Conservation (phyloP, 305 asterid species). For the Solanum hybrid region DNA sequence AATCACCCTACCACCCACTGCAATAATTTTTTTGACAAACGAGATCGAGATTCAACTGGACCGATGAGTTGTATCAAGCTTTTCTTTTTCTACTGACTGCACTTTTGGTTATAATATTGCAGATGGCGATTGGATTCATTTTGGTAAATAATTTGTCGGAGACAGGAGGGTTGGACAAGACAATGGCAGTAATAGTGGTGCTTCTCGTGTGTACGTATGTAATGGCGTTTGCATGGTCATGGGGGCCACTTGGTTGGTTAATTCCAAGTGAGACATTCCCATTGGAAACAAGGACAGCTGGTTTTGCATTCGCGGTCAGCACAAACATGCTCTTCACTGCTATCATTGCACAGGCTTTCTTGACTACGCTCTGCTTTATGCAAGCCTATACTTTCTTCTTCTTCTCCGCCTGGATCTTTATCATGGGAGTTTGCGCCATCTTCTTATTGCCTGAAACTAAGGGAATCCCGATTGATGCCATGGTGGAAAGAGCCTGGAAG, state of each 20-base stretch:
- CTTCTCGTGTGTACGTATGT: constrained; percentile 9
- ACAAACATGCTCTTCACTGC: constrained; percentile 19
- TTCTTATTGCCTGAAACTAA: constrained; percentile 17
- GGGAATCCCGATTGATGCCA: constrained; percentile 13
- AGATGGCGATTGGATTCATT: constrained; percentile 11
- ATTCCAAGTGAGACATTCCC: constrained; percentile 21
- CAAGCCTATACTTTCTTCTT: constrained; percentile 15
- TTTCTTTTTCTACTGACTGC: background rate
- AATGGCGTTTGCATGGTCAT: constrained; percentile 20
- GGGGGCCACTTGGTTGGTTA: constrained; percentile 20
- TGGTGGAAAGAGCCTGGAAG: constrained; percentile 18
- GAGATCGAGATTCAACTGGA: background rate
- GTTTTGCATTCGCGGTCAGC: constrained; percentile 18
- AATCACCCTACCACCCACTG: background rate
- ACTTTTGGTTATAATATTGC: background rate
- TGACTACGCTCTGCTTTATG: constrained; percentile 13
- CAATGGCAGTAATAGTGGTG: background rate
- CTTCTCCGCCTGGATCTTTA: constrained; percentile 10
- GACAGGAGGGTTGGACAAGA: constrained; percentile 5
- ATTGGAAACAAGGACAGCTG: constrained; percentile 14
- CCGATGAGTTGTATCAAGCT: background rate
- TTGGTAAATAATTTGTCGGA: background rate
- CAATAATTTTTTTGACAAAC: background rate
- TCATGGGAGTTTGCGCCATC: background rate
- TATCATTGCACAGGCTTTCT: constrained; percentile 11